Evolutionary conservation across 495 filamentous ascomycete genomes (phyloP).

Genomic region (Baudoinia panamericana): DNA sequence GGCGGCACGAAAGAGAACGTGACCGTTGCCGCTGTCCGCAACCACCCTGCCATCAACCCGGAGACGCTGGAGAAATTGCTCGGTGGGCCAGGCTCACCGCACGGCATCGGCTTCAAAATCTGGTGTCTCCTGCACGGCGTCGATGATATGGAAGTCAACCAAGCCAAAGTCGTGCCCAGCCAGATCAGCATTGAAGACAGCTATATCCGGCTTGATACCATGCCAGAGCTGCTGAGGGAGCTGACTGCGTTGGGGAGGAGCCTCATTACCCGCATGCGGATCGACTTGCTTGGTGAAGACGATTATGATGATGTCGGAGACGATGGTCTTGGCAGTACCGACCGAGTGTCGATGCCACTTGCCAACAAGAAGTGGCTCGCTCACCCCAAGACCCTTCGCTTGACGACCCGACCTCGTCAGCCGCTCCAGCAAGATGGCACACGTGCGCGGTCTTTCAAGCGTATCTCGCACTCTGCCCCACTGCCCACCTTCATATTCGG

Average conservation of each 20-base stretch:
- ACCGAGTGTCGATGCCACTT: neutral
- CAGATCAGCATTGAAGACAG: conserved; percentile 95
- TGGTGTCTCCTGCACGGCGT: conserved; percentile 51
- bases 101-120: conserved; percentile 50
- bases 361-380: conserved; percentile 46
- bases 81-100: conserved; percentile 51
- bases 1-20: conserved; percentile 42
- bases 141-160: conserved; percentile 53
- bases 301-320: neutral
- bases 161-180: conserved; percentile 58
- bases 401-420: conserved; percentile 59
- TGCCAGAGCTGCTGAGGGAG: conserved; percentile 49
- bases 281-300: conserved; percentile 47
- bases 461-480: conserved; percentile 54
- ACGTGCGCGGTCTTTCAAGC: conserved; percentile 40
- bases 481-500: conserved; percentile 58
- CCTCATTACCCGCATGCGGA: conserved; percentile 63
- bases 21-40: conserved; percentile 52
- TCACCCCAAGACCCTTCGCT: conserved; percentile 55
- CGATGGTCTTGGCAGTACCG: neutral
- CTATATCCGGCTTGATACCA: conserved; percentile 52
- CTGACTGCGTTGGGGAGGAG: conserved; percentile 50
- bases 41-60: conserved; percentile 45
- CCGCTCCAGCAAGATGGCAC: conserved; percentile 41
- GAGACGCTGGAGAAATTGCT: conserved; percentile 50